Evolutionary conservation across 371 early-diverging fungal genomes (phyloP), one percentile per base, ranked within the genome.

Genomic region (Syncephalis fuscata): DNA sequence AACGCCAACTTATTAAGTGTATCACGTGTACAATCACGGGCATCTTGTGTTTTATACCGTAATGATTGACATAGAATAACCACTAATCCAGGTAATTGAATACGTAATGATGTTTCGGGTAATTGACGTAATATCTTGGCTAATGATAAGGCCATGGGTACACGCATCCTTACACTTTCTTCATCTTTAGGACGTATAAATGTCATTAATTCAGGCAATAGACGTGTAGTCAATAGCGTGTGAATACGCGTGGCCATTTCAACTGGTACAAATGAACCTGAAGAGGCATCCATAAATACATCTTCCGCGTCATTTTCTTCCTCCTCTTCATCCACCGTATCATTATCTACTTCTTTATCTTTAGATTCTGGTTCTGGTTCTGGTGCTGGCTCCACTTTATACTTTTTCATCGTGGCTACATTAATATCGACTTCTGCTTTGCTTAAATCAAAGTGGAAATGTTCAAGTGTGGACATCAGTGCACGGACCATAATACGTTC

Each of bases 101-200:
- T 46, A 11, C 76, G 69, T 64, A 84, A 70, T 0, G 88, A 74
- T 16, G 63, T 61, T 51, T 72, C 71, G 3, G 98, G 92, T 15
- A 94, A 63, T 23, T 71, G 65, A 38, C 75, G 77, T 45, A 95
- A 68, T 17, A 96, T 58, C 26, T 82, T 75, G 41, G 88, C 77
- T 43, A 90, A 76, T 20, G 91, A 83, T 39, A 94, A 54, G 0
- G 92, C 88, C 10, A 95, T 64, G 0, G 94, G 94, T 0, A 92
- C 76, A 48, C 98, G 85, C 10, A 80, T 60, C 44, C 71, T 67
- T 39, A 88, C 65, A 39, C 73, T 80, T 10, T 82, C 69, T 46
- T 88, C 84, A 45, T 74, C 78, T 53, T 78, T 73, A 37, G 69
- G 62, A 46, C 73, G 70, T 36, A 92, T 53, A 48, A 73, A 70